Evolutionary conservation across 371 early-diverging fungal species (phyloP), one percentile per base, ranked within the genome.

Genomic region (Choanephora cucurbitarum): DNA sequence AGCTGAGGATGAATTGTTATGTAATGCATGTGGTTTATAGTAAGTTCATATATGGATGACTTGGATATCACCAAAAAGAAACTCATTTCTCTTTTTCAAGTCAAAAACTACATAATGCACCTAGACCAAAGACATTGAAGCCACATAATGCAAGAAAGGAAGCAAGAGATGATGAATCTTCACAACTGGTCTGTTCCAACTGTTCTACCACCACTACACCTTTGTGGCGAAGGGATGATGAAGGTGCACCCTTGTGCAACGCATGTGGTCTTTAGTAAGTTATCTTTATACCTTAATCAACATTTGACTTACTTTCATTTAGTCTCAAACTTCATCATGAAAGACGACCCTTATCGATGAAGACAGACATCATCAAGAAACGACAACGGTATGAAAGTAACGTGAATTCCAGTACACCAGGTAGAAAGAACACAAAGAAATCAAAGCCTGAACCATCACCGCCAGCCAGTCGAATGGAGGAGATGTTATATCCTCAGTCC

Each of bases 11-110:
- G 86, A 91, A 49, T 71, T 85, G 13, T 75, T 95, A n/a, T 96
- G 98, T 79, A 97, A 97, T 67, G 96, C 97, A 2, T 97, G 97
- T 67, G 97, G 97, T 0, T 72, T 98, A 23, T 97, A 95, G 72
- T 71, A 67, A 56, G 62, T 64, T 17, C n/a, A n/a, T 42, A 17
- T 17, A 51, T 19, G 18, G 4, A 18, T 31, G 31, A 6, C 22
- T 22, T 15, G n/a, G n/a, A n/a, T n/a, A n/a, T n/a, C n/a, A n/a
- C n/a, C n/a, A n/a, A n/a, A n/a, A n/a, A n/a, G n/a, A n/a, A n/a
- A n/a, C n/a, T 4, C n/a, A 13, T 14, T 49, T 44, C 43, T 19
- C 23, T 23, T 19, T 14, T 14, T 51, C 13, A 21, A 71, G 72
- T 34, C 66, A 65, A 64, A 91, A 91, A 69, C 78, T 94, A 24